These are phyloP conservation scores for Fraxinus sp. DNA, from an alignment of 305 asterid species.

Conservation along the genomic window DNA sequence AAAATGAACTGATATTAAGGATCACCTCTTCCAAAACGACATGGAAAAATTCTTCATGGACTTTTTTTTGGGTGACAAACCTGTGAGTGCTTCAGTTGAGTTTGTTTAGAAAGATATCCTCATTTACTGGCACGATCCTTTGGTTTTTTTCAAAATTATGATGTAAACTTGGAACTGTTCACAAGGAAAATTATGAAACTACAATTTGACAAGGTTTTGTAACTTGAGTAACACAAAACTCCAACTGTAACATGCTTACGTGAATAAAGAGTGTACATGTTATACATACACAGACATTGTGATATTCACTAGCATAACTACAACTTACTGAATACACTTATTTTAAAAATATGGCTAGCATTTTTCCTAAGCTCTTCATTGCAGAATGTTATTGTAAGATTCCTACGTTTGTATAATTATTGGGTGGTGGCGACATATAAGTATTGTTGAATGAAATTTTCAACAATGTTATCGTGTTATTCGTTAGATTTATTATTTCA, in stretches of 20 bases:
- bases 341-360: too few relatives aligned
- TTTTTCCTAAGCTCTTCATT: too few relatives aligned
- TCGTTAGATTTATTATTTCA: too few relatives aligned
- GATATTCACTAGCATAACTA: not conserved
- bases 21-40: not conserved
- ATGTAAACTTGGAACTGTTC: not conserved
- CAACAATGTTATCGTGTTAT: too few relatives aligned
- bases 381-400: too few relatives aligned
- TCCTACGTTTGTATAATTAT: too few relatives aligned
- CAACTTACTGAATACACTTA: too few relatives aligned
- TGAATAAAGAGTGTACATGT: not conserved
- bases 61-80: not conserved
- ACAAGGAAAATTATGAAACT: not conserved
- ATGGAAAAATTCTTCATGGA: not conserved
- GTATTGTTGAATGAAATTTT: too few relatives aligned
- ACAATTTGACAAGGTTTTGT: not conserved
- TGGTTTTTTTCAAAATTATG: not conserved
- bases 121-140: not conserved
- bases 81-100: not conserved
- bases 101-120: not conserved
- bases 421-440: too few relatives aligned
- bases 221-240: not conserved
- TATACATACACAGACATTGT: not conserved
- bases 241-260: not conserved
- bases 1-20: not conserved